Percentiles rank a stretch among this genome's conserved stretches.
These are phyloP conservation scores for Mimosa pudica DNA, from an alignment of 306 rosid species.

Conservation along the genomic window DNA sequence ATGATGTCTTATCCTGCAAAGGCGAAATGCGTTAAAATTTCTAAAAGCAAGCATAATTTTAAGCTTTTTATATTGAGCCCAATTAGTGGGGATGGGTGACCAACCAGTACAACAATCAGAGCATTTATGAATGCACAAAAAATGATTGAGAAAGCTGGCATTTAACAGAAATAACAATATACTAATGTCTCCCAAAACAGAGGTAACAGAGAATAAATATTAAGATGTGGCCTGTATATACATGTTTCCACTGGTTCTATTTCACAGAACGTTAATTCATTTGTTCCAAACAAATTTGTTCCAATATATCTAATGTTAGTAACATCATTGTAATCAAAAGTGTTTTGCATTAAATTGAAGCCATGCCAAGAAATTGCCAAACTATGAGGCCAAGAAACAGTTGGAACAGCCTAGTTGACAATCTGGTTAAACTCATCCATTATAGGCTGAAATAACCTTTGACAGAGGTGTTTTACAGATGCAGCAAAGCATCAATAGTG, in stretches of 20 bases:
- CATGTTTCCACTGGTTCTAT: background rate
- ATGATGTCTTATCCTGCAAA: conserved; percentile 8
- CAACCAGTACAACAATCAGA: background rate
- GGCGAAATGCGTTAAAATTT: background rate
- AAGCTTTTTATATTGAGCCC: conserved; percentile 1
- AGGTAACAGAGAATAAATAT: background rate
- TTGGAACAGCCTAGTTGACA: conserved; percentile 3
- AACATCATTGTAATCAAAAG: background rate
- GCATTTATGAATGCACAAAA: background rate
- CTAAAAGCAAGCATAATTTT: background rate
- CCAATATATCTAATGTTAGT: background rate
- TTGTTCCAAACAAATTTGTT: background rate
- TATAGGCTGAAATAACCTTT: background rate
- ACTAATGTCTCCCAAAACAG: background rate
- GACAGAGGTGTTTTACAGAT: background rate
- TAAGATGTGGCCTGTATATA: background rate
- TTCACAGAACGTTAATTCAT: background rate
- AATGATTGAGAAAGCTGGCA: background rate
- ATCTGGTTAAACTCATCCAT: background rate
- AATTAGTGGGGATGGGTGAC: background rate
- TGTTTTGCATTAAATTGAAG: background rate
- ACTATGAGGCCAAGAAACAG: conserved; percentile 6
- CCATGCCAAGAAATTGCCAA: conserved; percentile 3
- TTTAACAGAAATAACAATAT: background rate
- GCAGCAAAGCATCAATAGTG: background rate